Base-by-base conservation (phyloP, 164 flowering plant species). In the Stephania yunnanensis region DNA sequence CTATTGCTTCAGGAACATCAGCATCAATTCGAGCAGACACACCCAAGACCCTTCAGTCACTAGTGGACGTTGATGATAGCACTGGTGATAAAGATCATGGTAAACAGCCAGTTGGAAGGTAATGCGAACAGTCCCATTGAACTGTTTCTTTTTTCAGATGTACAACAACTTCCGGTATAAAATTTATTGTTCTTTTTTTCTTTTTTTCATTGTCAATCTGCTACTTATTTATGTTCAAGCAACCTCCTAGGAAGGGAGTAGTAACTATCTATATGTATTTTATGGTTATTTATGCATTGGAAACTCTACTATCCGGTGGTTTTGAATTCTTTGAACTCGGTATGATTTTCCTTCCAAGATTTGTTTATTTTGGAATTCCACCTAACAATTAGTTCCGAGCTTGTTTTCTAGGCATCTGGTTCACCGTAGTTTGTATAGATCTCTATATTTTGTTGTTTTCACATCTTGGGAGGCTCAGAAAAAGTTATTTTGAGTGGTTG, bases 1-100 rank as follows among this genome's bases (percentile, higher is more conserved):
- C 90, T 36, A 85, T 93, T 81, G 86, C 92, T 79, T 90, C 92
- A 53, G 97, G 96, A 78, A 84, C 80, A 71, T 42, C 81, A 68
- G 68, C 80, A 71, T 42, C 81, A 68, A 70, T 70, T 74, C 64
- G 36, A 30, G 55, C 64, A n/a, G 92, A 85, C 74, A 87, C 89
- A 74, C 83, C 88, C 42, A 89, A 88, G 80, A 74, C 88, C 78
- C 76, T 78, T 81, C 80, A 77, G 75, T 82, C 87, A 31, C 87
- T 89, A 69, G 87, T 86, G 1, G 88, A 87, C 83, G 86, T 89
- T 45, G 88, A 80, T 76, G 85, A 86, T 83, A 84, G 86, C 73
- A 82, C 89, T 75, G 88, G 84, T 46, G 81, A 86, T 30, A 86
- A 85, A 64, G 84, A 82, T 69, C 76, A 73, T 73, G 79, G 78